Base-by-base conservation (phyloP, 148 eudicot species). In the Rhododendron mucronatum region DNA sequence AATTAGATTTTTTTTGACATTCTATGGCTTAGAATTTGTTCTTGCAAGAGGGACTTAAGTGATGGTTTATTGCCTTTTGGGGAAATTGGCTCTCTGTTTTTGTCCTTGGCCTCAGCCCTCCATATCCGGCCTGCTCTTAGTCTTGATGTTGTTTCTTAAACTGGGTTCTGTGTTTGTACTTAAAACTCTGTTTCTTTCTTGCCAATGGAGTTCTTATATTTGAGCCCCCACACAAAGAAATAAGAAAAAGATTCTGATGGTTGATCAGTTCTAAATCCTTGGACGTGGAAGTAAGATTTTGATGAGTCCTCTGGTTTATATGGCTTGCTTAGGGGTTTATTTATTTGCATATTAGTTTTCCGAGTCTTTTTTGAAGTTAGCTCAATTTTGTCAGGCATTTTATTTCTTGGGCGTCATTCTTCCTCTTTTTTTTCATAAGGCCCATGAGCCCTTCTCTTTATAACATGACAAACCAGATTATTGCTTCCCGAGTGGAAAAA, bases 1-100 rank as follows among this genome's bases (percentile, higher is more conserved):
- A 89, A 89, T 41, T 88, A 81, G 69, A 16, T 33, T 18, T 55
- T 81, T 2, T 35, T 8, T 57, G 69, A 81, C 69, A 81, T 26
- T 21, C 69, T 26, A 81, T 6, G 20, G 47, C 69, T 81, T 21
- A 57, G 67, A 55, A 18, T 81, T 30, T 81, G 69, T 53, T 5
- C 47, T 50, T 81, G 35, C 35, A 55, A 35, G 48, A 50, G 82
- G 37, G 15, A 39, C 67, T 81, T 13, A 8, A 5, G 2, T 81
- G 45, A 21, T 14, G 11, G 26, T 33, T 6, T 81, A 3, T 53
- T 81, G 2, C 14, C 2, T 26, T 13, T 16, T 75, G 39, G 78
- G 78, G n/a, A 75, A 1, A 8, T 8, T 81, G 45, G 35, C 3
- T 37, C 39, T 37, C 45, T 3, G 83, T 53, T 80, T 51, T 50